Percentiles rank a stretch among this genome's conserved stretches.
Evolutionary conservation across 2,329 filamentous ascomycete species (phyloP).

Genomic region (Microdochium bolleyi): DNA sequence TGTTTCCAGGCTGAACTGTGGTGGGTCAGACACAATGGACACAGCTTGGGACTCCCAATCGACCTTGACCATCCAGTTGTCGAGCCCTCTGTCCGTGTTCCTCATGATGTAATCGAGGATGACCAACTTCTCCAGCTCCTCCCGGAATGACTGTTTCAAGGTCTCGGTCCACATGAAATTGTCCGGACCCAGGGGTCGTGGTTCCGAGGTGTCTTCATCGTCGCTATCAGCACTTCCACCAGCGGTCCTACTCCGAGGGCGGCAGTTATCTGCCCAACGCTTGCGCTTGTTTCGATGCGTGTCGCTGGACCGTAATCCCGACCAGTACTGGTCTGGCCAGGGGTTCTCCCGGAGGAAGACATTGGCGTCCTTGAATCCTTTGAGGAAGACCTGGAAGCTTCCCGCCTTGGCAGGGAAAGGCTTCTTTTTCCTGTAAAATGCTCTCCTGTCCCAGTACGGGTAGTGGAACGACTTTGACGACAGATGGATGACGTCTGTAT

Average conservation of each 20-base stretch:
- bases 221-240: slow-evolving; percentile 40
- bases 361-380: slow-evolving; percentile 95
- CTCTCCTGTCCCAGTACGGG: slow-evolving; percentile 91
- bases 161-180: slow-evolving; percentile 80
- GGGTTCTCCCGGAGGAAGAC: slow-evolving; percentile 91
- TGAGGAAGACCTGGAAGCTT: slow-evolving; percentile 95
- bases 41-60: slow-evolving; percentile 79
- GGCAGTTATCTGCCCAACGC: slow-evolving; percentile 75
- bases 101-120: slow-evolving; percentile 99
- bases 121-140: slow-evolving; percentile 93
- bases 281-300: slow-evolving; percentile 60
- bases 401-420: slow-evolving; percentile 82
- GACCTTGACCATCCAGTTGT: slow-evolving; percentile 99
- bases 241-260: slow-evolving; percentile 43
- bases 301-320: slow-evolving; percentile 61
- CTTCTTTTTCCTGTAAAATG: slow-evolving; percentile 81
- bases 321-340: slow-evolving; percentile 84
- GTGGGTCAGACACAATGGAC: slow-evolving; percentile 76
- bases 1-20: slow-evolving; percentile 56
- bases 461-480: slow-evolving; percentile 98
- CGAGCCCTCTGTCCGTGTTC: slow-evolving; percentile 90
- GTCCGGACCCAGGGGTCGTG: slow-evolving; percentile 32
- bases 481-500: slow-evolving; percentile 88
- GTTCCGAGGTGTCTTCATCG: slow-evolving; percentile 31
- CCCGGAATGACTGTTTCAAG: slow-evolving; percentile 84